These are phyloP conservation scores for Huntiella abstrusa DNA, from an alignment of 2,329 filamentous ascomycete species.

Conservation along the genomic window DNA sequence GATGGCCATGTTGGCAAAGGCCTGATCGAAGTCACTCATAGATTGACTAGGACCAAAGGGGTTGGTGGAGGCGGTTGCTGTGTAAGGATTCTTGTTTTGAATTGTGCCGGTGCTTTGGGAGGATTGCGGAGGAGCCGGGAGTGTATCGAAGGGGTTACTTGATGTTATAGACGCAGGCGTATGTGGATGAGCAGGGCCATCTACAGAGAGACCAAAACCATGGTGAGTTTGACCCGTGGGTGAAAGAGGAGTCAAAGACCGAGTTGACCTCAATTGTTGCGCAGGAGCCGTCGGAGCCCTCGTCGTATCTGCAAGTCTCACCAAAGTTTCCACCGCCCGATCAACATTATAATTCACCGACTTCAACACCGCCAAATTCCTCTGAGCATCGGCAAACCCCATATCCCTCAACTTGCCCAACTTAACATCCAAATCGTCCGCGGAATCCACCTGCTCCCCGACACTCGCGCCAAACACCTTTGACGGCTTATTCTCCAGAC, in stretches of 20 bases:
- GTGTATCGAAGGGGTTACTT: conserved; percentile 48
- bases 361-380: conserved; percentile 66
- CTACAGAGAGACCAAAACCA: conserved; percentile 18
- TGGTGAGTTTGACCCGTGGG: conserved; percentile 17
- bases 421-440: conserved; percentile 54
- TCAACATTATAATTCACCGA: conserved; percentile 72
- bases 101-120: conserved; percentile 46
- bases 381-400: conserved; percentile 72
- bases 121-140: conserved; percentile 37
- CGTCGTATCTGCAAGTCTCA: conserved; percentile 58
- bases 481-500: conserved; percentile 43
- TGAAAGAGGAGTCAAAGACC: conserved; percentile 36
- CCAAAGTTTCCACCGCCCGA: conserved; percentile 65
- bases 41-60: conserved; percentile 42
- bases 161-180: conserved; percentile 23
- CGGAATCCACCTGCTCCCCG: conserved; percentile 23
- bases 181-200: conserved; percentile 12
- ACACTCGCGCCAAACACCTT: conserved; percentile 52
- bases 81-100: conserved; percentile 36
- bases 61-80: conserved; percentile 35
- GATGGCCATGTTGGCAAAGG: conserved; percentile 59
- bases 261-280: conserved; percentile 23
- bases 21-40: conserved; percentile 35
- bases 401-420: conserved; percentile 64
- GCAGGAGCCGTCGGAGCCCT: conserved; percentile 18